Evolutionary conservation across 495 filamentous ascomycete species (phyloP).

Genomic region (Neurospora sp.): DNA sequence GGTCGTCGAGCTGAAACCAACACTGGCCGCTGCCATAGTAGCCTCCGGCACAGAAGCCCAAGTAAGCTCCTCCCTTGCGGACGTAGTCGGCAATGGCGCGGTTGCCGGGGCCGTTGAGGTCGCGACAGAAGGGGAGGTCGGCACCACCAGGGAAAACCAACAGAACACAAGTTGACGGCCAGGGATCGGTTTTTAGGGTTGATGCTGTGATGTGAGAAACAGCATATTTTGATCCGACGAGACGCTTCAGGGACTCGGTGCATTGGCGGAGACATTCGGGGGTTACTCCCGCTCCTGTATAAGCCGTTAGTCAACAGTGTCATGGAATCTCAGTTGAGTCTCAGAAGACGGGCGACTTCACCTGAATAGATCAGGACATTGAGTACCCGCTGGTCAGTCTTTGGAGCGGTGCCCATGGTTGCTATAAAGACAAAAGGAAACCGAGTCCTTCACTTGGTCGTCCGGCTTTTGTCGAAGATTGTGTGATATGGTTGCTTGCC

Average conservation of each 20-base stretch:
- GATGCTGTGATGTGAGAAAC: slow-evolving; percentile 75
- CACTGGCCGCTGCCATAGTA: slow-evolving; percentile 77
- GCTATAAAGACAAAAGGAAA: background rate
- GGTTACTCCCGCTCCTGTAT: slow-evolving; percentile 70
- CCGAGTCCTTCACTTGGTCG: background rate
- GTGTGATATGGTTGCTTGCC: background rate
- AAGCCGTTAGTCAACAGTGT: slow-evolving; percentile 1
- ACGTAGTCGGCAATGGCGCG: slow-evolving; percentile 75
- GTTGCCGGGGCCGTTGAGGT: slow-evolving; percentile 82
- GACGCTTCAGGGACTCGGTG: slow-evolving; percentile 74
- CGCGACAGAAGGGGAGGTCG: slow-evolving; percentile 82
- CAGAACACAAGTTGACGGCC: slow-evolving; percentile 76
- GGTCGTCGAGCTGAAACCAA: slow-evolving; percentile 85
- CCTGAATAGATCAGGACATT: slow-evolving; percentile 86
- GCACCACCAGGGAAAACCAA: slow-evolving; percentile 93
- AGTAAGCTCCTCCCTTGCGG: slow-evolving; percentile 70
- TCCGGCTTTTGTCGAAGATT: background rate
- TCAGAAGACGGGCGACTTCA: slow-evolving; percentile 21
- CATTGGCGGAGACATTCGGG: slow-evolving; percentile 82
- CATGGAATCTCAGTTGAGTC: background rate
- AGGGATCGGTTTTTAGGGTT: slow-evolving; percentile 82
- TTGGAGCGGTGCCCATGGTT: background rate
- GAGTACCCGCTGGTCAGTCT: slow-evolving; percentile 41
- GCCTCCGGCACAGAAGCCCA: slow-evolving; percentile 90
- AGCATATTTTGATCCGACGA: slow-evolving; percentile 89